Percentiles rank a stretch among this genome's conserved stretches.
These are phyloP conservation scores for Gossypium lobatum DNA, from an alignment of 441 rosid species.

Conservation along the genomic window DNA sequence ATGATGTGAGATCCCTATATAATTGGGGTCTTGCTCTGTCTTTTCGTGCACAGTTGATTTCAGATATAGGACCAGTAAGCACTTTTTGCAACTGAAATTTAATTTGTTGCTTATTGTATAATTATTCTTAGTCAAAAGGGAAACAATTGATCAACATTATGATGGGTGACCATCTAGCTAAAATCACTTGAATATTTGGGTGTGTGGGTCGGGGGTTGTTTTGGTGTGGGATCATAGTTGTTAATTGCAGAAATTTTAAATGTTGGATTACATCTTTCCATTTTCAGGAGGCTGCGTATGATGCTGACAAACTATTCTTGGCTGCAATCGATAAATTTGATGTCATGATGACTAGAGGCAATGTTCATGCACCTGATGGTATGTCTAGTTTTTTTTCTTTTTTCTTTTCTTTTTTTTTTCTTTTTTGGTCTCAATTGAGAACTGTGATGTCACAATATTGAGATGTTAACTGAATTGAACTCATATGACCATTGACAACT, in stretches of 20 bases:
- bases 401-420: neutral
- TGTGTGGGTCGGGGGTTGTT: neutral
- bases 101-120: neutral
- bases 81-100: neutral
- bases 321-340: conserved; percentile 72
- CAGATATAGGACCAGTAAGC: conserved; percentile 74
- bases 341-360: conserved; percentile 66
- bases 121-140: neutral
- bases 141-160: conserved; percentile 1
- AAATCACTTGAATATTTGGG: neutral
- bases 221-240: neutral
- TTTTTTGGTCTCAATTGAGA: neutral
- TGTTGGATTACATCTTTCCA: conserved; percentile 3
- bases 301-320: conserved; percentile 67
- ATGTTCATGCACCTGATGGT: conserved; percentile 60
- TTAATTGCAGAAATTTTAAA: conserved; percentile 11
- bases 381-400: conserved; percentile 2
- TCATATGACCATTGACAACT: neutral
- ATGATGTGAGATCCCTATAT: conserved; percentile 56
- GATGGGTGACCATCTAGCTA: neutral
- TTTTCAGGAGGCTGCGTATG: conserved; percentile 58
- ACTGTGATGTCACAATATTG: neutral
- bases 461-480: neutral
- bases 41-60: conserved; percentile 64
- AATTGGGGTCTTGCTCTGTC: conserved; percentile 80